These are phyloP conservation scores for Porcisia deanei DNA, from an alignment of 208 protist species.

Conservation along the genomic window DNA sequence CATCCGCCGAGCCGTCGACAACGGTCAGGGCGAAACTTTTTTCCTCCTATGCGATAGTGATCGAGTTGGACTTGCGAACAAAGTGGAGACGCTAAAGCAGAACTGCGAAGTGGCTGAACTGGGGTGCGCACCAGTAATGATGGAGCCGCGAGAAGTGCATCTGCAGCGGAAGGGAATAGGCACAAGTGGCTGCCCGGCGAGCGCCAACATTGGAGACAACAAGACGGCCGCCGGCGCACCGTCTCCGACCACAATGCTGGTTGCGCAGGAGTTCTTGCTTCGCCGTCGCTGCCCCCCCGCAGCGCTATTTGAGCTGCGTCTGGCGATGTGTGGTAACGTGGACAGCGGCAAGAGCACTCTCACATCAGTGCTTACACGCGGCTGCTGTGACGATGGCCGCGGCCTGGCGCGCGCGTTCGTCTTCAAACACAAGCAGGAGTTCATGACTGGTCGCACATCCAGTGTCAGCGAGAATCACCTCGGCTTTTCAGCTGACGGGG, in stretches of 20 bases:
- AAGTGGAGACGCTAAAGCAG: constrained; percentile 30
- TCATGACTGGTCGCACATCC: constrained; percentile 94
- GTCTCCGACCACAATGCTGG: constrained; percentile 20
- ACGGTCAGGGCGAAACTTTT: constrained; percentile 78
- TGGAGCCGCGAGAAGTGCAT: constrained; percentile 54
- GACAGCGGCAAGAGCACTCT: constrained; percentile 94
- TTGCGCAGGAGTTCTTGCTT: constrained; percentile 80
- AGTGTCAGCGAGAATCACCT: constrained; percentile 96
- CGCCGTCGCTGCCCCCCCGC: constrained; percentile 44
- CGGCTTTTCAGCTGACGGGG: constrained; percentile 92
- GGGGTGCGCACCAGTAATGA: constrained; percentile 46
- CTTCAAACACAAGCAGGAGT: constrained; percentile 97
- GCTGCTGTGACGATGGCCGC: constrained; percentile 88
- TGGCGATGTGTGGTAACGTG: constrained; percentile 94
- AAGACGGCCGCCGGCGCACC: background rate
- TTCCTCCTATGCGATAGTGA: constrained; percentile 42
- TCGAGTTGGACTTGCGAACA: constrained; percentile 32
- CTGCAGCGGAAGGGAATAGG: constrained; percentile 3
- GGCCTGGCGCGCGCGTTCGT: constrained; percentile 86
- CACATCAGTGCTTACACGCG: constrained; percentile 90
- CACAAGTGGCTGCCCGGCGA: background rate
- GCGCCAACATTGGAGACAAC: background rate
- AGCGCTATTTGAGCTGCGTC: constrained; percentile 77
- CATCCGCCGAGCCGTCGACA: constrained; percentile 37
- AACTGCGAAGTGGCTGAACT: constrained; percentile 33